These are phyloP conservation scores for Amanita muscaria DNA, from an alignment of 768 basidiomycete genomes.

Conservation along the genomic window DNA sequence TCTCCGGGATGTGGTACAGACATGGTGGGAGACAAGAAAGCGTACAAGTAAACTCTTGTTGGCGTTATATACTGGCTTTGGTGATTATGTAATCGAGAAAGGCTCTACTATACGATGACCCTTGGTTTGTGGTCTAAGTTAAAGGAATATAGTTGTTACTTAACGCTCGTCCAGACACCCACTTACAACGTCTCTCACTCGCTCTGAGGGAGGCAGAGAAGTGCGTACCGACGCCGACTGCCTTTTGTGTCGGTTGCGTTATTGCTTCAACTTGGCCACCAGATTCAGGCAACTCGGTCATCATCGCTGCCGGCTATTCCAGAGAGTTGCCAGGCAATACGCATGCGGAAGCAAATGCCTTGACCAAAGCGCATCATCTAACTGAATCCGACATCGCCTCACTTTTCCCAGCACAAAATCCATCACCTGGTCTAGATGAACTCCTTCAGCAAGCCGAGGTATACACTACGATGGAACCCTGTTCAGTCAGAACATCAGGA, in stretches of 20 bases:
- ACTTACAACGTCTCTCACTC: slow-evolving; percentile 32
- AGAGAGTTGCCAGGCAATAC: slow-evolving; percentile 91
- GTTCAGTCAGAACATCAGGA: slow-evolving; percentile 83
- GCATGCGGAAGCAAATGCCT: slow-evolving; percentile 93
- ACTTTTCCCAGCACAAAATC: slow-evolving; percentile 29
- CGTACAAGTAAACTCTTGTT: slow-evolving; percentile 10
- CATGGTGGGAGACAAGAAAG: slow-evolving; percentile 34
- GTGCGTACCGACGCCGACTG: slow-evolving; percentile 60
- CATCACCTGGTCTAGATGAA: slow-evolving; percentile 12
- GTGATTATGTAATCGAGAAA: slow-evolving; percentile 4
- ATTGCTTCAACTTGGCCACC: slow-evolving; percentile 43
- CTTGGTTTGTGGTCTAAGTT: neutral
- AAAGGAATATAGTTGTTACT: neutral
- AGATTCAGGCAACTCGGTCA: slow-evolving; percentile 29
- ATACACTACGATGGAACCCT: slow-evolving; percentile 96
- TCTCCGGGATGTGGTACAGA: slow-evolving; percentile 39
- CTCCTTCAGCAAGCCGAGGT: slow-evolving; percentile 59
- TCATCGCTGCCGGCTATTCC: slow-evolving; percentile 79
- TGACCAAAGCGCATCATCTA: slow-evolving; percentile 56
- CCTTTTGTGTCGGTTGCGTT: slow-evolving; percentile 90
- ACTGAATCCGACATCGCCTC: slow-evolving; percentile 34
- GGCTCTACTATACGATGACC: neutral
- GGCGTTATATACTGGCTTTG: neutral
- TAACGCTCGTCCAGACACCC: neutral
- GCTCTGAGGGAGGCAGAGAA: slow-evolving; percentile 67